Evolutionary conservation across 2,329 filamentous ascomycete genomes (phyloP).

Genomic region (Penicillium verrucosum): DNA sequence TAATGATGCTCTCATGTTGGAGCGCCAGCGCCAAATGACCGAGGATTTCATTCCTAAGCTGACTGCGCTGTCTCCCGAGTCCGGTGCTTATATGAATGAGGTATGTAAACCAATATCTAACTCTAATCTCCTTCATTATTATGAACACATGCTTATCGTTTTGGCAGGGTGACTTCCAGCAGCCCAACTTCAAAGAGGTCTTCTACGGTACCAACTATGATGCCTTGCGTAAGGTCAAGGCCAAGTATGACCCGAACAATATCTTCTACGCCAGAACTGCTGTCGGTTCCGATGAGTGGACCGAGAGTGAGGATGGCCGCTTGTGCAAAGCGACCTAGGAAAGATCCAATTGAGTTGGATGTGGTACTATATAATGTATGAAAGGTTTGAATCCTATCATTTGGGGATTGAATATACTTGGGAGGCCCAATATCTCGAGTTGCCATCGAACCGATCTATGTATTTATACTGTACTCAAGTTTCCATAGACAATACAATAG

Average conservation of each 20-base stretch:
- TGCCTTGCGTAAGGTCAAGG: slow-evolving; percentile 34
- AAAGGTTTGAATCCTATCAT: not conserved
- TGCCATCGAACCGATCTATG: not conserved
- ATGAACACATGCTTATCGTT: not conserved
- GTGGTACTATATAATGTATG: not conserved
- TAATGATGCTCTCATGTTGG: slow-evolving; percentile 34
- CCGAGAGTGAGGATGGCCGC: not conserved
- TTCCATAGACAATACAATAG: not conserved
- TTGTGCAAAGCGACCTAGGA: not conserved
- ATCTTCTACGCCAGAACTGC: slow-evolving; percentile 31
- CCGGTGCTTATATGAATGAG: slow-evolving; percentile 25
- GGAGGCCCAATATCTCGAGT: too few species aligned
- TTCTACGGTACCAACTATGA: slow-evolving; percentile 42
- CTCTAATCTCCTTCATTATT: not conserved
- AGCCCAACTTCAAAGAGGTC: slow-evolving; percentile 35
- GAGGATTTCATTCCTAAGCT: slow-evolving; percentile 38
- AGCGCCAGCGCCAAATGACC: slow-evolving; percentile 39
- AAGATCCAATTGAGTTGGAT: not conserved
- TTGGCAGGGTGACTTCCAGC: slow-evolving; percentile 28
- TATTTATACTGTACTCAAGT: not conserved
- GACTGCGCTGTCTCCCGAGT: slow-evolving; percentile 35
- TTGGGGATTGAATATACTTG: not conserved
- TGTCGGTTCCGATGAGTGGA: slow-evolving; percentile 6
- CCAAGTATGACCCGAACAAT: slow-evolving; percentile 38
- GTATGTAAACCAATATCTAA: not conserved